phyloP scores from a whole-genome alignment of 805 yeast genomes.

The Monosporozyma unispora region DNA sequence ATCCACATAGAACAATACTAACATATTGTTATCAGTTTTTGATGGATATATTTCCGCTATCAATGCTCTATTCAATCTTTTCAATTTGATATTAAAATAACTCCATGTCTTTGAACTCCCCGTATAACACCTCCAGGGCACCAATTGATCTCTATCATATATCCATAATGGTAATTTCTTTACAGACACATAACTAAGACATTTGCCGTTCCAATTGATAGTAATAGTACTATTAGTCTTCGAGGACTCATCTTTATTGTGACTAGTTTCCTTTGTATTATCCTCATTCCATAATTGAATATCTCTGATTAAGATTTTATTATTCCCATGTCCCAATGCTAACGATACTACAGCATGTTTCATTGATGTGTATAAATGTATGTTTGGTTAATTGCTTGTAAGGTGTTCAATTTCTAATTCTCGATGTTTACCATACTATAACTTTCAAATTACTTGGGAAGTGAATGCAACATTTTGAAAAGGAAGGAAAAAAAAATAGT shows the following conservation, averaged over 20 bases:
- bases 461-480: background rate
- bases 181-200: constrained; percentile 17
- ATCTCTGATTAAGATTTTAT: constrained; percentile 18
- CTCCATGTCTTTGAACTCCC: constrained; percentile 20
- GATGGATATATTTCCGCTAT: constrained; percentile 15
- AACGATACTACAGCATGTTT: background rate
- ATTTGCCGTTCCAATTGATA: constrained; percentile 10
- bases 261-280: background rate
- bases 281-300: constrained; percentile 22
- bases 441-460: background rate
- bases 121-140: constrained; percentile 16
- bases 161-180: constrained; percentile 25
- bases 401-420: too few relatives aligned
- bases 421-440: too few relatives aligned
- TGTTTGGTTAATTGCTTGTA: too few relatives aligned
- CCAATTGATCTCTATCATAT: background rate
- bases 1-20: background rate
- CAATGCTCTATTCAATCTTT: constrained; percentile 5
- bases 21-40: constrained; percentile 4
- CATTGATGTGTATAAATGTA: too few relatives aligned
- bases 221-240: background rate
- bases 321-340: background rate
- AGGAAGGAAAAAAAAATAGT: background rate
- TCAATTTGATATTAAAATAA: constrained; percentile 23
- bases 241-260: background rate